These are phyloP conservation scores for Populus nigra DNA, from an alignment of 345 rosid genomes.

Conservation along the genomic window DNA sequence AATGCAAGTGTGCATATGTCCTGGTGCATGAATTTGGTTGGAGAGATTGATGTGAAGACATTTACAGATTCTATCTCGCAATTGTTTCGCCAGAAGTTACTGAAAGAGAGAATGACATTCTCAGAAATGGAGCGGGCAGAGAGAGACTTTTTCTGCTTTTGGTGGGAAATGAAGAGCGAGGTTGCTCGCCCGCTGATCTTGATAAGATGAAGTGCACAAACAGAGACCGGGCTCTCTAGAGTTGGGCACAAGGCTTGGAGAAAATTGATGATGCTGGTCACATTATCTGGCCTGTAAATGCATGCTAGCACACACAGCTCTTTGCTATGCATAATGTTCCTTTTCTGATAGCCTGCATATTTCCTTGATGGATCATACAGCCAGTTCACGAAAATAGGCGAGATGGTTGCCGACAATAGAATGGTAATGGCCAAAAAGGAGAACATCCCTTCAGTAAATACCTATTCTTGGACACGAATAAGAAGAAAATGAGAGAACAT, in stretches of 20 bases:
- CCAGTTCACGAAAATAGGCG: slow-evolving; percentile 29
- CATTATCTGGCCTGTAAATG: slow-evolving; percentile 29
- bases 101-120: slow-evolving; percentile 27
- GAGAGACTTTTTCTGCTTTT: neutral
- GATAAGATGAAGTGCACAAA: slow-evolving; percentile 34
- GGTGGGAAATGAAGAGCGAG: slow-evolving; percentile 31
- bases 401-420: slow-evolving; percentile 12
- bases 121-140: slow-evolving; percentile 17
- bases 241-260: slow-evolving; percentile 28
- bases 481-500: too few relatives aligned
- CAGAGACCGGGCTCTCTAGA: slow-evolving; percentile 17
- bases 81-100: slow-evolving; percentile 12
- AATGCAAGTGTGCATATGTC: slow-evolving; percentile 41
- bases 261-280: slow-evolving; percentile 29
- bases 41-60: slow-evolving; percentile 39
- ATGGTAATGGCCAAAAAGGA: neutral
- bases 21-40: slow-evolving; percentile 31
- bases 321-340: slow-evolving; percentile 29
- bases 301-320: slow-evolving; percentile 36
- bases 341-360: slow-evolving; percentile 29
- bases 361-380: slow-evolving; percentile 43
- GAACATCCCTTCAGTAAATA: neutral
- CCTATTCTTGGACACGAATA: too few relatives aligned
- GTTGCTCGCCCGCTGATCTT: slow-evolving; percentile 37
- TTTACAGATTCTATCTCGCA: slow-evolving; percentile 12